Conservation (phyloP, 2,329 filamentous ascomycete species). For the Arachnopeziza araneosa region DNA sequence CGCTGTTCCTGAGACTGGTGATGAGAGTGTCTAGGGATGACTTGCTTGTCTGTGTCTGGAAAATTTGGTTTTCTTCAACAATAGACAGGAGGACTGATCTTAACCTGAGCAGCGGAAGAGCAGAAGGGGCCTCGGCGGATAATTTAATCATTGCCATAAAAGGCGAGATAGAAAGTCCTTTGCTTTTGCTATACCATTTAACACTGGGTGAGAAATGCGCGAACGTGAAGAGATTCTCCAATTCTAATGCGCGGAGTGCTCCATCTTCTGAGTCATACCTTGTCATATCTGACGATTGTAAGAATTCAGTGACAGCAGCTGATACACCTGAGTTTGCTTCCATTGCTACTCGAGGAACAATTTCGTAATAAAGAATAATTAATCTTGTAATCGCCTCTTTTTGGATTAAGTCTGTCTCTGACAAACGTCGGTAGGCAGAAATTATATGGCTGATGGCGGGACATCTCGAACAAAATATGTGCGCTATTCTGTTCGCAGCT, state of each 20-base stretch:
- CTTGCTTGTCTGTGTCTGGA: constrained; percentile 41
- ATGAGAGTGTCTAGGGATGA: constrained; percentile 45
- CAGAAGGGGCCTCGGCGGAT: constrained; percentile 43
- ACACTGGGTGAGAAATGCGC: constrained; percentile 76
- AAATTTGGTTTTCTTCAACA: constrained; percentile 60
- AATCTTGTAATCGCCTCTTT: constrained; percentile 74
- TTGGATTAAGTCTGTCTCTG: constrained; percentile 65
- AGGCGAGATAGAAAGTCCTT: constrained; percentile 58
- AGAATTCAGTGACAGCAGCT: constrained; percentile 61
- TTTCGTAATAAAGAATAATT: constrained; percentile 77
- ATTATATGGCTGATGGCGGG: constrained; percentile 80
- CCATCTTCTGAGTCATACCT: constrained; percentile 38
- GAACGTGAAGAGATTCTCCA: constrained; percentile 76
- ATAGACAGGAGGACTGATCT: constrained; percentile 54
- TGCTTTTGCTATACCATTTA: constrained; percentile 80
- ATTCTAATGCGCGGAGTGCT: constrained; percentile 61
- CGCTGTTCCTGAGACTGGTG: constrained; percentile 28
- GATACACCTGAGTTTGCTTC: constrained; percentile 88
- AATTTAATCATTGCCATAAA: constrained; percentile 66
- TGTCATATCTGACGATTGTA: constrained; percentile 55
- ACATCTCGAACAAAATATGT: constrained; percentile 71
- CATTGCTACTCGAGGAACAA: constrained; percentile 71
- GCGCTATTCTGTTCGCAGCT: constrained; percentile 59
- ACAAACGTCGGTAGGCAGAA: constrained; percentile 63
- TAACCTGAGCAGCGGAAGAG: constrained; percentile 46